These are phyloP conservation scores for Alliaria petiolata DNA, from an alignment of 345 rosid species.

Conservation along the genomic window DNA sequence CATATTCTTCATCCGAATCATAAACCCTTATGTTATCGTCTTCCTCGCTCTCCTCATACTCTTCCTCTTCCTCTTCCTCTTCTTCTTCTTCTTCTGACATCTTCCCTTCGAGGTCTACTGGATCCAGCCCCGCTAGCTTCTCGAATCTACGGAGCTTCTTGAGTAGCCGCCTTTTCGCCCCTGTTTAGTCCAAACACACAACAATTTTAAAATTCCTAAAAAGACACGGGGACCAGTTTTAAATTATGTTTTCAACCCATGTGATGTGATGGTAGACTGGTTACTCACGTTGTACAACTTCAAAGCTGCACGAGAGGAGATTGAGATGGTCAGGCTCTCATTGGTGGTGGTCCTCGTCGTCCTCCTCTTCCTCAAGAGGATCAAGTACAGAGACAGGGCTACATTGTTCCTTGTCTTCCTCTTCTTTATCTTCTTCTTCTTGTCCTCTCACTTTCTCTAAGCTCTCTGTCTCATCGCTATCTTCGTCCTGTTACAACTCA, in stretches of 20 bases:
- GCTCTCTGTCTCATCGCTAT: constrained; percentile 40
- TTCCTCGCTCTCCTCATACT: constrained; percentile 29
- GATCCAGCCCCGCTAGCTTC: constrained; percentile 82
- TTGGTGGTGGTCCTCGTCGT: constrained; percentile 50
- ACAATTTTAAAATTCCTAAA: neutral
- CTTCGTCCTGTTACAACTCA: constrained; percentile 48
- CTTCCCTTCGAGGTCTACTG: constrained; percentile 65
- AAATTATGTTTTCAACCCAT: neutral
- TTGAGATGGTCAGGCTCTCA: constrained; percentile 42
- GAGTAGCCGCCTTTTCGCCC: constrained; percentile 62
- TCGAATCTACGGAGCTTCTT: constrained; percentile 76
- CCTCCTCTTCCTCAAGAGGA: constrained; percentile 44
- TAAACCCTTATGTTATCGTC: constrained; percentile 26
- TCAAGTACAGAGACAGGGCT: constrained; percentile 95
- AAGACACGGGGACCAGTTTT: neutral
- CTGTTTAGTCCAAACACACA: constrained; percentile 39
- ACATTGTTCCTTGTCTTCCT: constrained; percentile 81
- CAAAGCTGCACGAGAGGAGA: constrained; percentile 40
- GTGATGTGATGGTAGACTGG: neutral
- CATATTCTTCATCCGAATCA: constrained; percentile 31
- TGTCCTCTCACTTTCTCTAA: constrained; percentile 39
- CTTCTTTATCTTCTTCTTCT: constrained; percentile 41
- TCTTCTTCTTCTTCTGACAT: constrained; percentile 46
- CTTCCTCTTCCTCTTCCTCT: constrained; percentile 18
- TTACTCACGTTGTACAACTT: constrained; percentile 73